These are phyloP conservation scores for Clonostachys solani DNA, from an alignment of 2,329 filamentous ascomycete species.

Conservation along the genomic window DNA sequence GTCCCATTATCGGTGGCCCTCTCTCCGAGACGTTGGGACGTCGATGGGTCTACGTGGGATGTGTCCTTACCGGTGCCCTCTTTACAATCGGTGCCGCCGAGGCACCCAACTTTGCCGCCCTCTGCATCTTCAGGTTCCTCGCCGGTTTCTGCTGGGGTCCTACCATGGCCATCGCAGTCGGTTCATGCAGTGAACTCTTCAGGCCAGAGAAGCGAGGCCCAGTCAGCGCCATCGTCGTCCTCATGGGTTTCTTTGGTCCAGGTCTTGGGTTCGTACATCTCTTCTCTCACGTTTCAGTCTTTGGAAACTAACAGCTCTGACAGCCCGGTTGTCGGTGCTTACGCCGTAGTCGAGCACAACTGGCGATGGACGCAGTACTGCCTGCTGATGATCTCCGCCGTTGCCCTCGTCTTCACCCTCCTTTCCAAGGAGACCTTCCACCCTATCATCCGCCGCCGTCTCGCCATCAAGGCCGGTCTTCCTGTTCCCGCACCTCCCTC, in stretches of 20 bases:
- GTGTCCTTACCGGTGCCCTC: slow-evolving; percentile 40
- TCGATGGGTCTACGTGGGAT: slow-evolving; percentile 42
- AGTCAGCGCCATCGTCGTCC: slow-evolving; percentile 33
- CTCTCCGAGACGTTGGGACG: slow-evolving; percentile 55
- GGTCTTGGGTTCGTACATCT: slow-evolving; percentile 33
- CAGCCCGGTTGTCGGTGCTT: slow-evolving; percentile 42
- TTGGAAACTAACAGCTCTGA: not conserved
- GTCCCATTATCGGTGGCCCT: slow-evolving; percentile 55
- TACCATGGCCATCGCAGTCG: slow-evolving; percentile 41
- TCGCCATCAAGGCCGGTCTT: slow-evolving; percentile 27
- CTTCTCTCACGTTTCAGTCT: too few species aligned
- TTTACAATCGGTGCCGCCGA: slow-evolving; percentile 54
- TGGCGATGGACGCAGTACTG: slow-evolving; percentile 44
- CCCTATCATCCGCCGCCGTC: slow-evolving; percentile 36
- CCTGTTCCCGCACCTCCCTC: slow-evolving; percentile 8
- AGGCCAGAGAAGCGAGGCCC: slow-evolving; percentile 26
- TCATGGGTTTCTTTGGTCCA: slow-evolving; percentile 49
- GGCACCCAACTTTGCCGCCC: slow-evolving; percentile 39
- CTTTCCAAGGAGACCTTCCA: slow-evolving; percentile 54
- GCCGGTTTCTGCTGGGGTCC: slow-evolving; percentile 47
- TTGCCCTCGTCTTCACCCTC: slow-evolving; percentile 26
- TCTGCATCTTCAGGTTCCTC: slow-evolving; percentile 53
- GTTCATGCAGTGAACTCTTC: slow-evolving; percentile 45
- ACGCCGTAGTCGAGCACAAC: slow-evolving; percentile 34
- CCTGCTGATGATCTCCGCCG: slow-evolving; percentile 37